Conservation (phyloP, 305 asterid genomes). For the Striga hermonthica region DNA sequence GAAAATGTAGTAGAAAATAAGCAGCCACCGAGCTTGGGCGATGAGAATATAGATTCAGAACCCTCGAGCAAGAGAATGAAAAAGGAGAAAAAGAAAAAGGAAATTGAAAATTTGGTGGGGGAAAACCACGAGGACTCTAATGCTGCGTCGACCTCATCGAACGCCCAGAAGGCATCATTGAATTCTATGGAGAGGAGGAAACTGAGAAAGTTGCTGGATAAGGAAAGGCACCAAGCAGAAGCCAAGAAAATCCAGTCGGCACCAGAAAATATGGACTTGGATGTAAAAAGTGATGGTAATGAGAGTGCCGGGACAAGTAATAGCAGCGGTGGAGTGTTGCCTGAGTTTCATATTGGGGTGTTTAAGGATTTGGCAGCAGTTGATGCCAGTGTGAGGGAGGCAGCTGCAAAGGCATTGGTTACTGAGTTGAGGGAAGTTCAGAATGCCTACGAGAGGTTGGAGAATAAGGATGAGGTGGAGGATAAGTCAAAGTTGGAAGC, state of each 20-base stretch:
- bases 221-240: conserved; percentile 44
- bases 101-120: conserved; percentile 26
- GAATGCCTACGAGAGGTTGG: conserved; percentile 63
- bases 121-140: conserved; percentile 33
- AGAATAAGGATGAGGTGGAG: conserved; percentile 70
- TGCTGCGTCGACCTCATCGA: conserved; percentile 43
- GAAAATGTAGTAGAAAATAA: conserved; percentile 27
- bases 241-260: conserved; percentile 26
- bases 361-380: conserved; percentile 71
- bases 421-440: conserved; percentile 68
- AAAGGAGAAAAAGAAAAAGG: conserved; percentile 49
- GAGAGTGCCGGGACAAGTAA: conserved; percentile 36
- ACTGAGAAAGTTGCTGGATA: conserved; percentile 51
- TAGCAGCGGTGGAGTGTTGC: conserved; percentile 46
- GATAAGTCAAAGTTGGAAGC: conserved; percentile 79
- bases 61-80: conserved; percentile 54
- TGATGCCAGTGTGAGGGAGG: conserved; percentile 59
- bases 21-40: conserved; percentile 20
- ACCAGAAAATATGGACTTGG: conserved; percentile 32
- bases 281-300: conserved; percentile 32
- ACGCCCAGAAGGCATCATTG: conserved; percentile 30
- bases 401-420: conserved; percentile 67
- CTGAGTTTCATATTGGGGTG: conserved; percentile 85
- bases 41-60: conserved; percentile 33
- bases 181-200: conserved; percentile 76